Evolutionary conservation across 208 protist genomes (phyloP).

Genomic region (Wallacemonas sp.): DNA sequence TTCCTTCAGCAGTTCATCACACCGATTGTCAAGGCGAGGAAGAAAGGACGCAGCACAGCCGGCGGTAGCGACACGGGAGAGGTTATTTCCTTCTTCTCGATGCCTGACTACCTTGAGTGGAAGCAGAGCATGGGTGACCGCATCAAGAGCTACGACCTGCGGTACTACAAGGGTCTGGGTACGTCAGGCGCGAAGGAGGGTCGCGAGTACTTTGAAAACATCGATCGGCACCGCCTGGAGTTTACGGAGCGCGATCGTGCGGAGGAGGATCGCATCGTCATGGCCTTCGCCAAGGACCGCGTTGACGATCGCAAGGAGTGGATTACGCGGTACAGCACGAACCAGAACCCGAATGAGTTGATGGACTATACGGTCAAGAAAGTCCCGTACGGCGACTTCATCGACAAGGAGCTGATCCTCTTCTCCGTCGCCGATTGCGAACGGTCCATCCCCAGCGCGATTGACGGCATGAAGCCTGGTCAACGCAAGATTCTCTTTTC

Average conservation of each 20-base stretch:
- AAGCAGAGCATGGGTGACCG: conserved; percentile 71
- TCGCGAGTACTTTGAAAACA: conserved; percentile 99
- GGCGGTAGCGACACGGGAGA: conserved; percentile 25
- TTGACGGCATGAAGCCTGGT: conserved; percentile 99
- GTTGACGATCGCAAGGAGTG: conserved; percentile 99
- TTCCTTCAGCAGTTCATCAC: conserved; percentile 99
- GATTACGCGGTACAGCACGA: conserved; percentile 93
- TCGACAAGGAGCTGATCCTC: conserved; percentile 99
- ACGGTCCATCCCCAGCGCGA: conserved; percentile 90
- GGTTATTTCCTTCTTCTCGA: conserved; percentile 98
- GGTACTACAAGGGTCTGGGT: conserved; percentile 99
- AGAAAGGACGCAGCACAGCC: conserved; percentile 59
- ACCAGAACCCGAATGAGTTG: conserved; percentile 74
- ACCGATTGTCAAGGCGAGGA: conserved; percentile 99
- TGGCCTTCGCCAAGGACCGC: conserved; percentile 98
- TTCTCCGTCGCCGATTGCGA: conserved; percentile 98
- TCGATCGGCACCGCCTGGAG: conserved; percentile 95
- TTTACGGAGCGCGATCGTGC: conserved; percentile 89
- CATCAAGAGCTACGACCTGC: conserved; percentile 94
- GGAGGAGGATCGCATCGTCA: conserved; percentile 96
- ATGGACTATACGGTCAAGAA: conserved; percentile 92
- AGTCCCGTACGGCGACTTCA: conserved; percentile 96
- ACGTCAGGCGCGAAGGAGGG: conserved; percentile 96
- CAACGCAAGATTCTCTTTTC: conserved; percentile 99
- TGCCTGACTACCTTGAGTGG: conserved; percentile 99